phyloP scores from a whole-genome alignment of 2,329 filamentous ascomycete species.

The Tothia fuscella region DNA sequence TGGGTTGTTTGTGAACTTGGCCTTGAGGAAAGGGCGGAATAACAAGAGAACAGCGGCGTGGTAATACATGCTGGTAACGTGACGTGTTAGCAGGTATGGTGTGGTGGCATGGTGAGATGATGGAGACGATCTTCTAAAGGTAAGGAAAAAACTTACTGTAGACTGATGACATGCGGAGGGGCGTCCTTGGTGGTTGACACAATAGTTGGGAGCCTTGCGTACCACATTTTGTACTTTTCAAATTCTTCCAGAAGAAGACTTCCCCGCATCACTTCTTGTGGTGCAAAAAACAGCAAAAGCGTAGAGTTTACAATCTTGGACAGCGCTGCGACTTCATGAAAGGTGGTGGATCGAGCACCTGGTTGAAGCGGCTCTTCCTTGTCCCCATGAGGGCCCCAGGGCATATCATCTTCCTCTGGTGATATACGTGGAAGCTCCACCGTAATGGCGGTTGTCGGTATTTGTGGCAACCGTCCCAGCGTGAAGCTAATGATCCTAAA shows the following conservation, averaged over 20 bases:
- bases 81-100: neutral
- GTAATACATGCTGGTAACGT: constrained; percentile 58
- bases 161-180: constrained; percentile 61
- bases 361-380: constrained; percentile 1
- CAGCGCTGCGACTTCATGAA: constrained; percentile 38
- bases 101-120: constrained; percentile 9
- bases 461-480: constrained; percentile 34
- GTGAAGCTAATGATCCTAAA: constrained; percentile 12
- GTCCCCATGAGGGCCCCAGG: constrained; percentile 27
- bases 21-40: constrained; percentile 61
- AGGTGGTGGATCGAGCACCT: constrained; percentile 50
- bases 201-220: constrained; percentile 52
- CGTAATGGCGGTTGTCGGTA: constrained; percentile 37
- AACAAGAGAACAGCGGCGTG: constrained; percentile 60
- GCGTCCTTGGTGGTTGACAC: constrained; percentile 52
- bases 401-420: constrained; percentile 13
- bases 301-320: constrained; percentile 64
- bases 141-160: constrained; percentile 33
- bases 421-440: constrained; percentile 32
- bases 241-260: constrained; percentile 42
- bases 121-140: neutral
- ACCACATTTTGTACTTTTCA: constrained; percentile 60
- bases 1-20: constrained; percentile 43
- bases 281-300: constrained; percentile 60
- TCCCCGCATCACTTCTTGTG: constrained; percentile 53